Percentiles rank a stretch among this genome's conserved stretches.
Evolutionary conservation across 768 basidiomycete genomes (phyloP).

Genomic region (Gautieria morchelliformis): DNA sequence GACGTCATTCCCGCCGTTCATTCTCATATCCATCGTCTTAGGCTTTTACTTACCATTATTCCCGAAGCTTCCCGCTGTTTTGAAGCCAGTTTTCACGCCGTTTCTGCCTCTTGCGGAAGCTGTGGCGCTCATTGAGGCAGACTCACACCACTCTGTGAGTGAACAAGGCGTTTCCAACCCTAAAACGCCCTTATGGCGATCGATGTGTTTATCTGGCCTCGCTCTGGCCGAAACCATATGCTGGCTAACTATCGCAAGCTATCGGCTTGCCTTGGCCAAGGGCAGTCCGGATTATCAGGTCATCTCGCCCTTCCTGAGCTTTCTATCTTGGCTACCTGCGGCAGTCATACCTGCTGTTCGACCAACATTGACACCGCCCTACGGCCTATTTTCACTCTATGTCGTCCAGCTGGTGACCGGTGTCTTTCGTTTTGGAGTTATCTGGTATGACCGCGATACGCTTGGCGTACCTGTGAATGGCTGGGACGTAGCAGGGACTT

Average conservation of each 20-base stretch:
- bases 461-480: constrained; percentile 32
- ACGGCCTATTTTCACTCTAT: constrained; percentile 55
- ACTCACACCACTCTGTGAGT: neutral
- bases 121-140: constrained; percentile 9
- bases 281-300: constrained; percentile 22
- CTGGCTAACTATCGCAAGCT: constrained; percentile 57
- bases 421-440: constrained; percentile 42
- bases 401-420: constrained; percentile 35
- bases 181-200: constrained; percentile 47
- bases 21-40: neutral
- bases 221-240: constrained; percentile 46
- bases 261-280: constrained; percentile 25
- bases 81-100: constrained; percentile 1
- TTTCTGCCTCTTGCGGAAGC: constrained; percentile 13
- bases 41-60: neutral
- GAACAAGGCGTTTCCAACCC: neutral
- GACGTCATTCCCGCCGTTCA: constrained; percentile 2
- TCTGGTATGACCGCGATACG: constrained; percentile 41
- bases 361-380: constrained; percentile 49
- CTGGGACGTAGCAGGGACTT: constrained; percentile 16
- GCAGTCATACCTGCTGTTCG: constrained; percentile 42
- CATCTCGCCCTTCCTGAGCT: constrained; percentile 36
- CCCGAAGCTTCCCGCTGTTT: neutral
- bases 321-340: constrained; percentile 59
- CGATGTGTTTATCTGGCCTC: constrained; percentile 43